These are phyloP conservation scores for Candida caryicola DNA, from an alignment of 805 yeast genomes.

Conservation along the genomic window DNA sequence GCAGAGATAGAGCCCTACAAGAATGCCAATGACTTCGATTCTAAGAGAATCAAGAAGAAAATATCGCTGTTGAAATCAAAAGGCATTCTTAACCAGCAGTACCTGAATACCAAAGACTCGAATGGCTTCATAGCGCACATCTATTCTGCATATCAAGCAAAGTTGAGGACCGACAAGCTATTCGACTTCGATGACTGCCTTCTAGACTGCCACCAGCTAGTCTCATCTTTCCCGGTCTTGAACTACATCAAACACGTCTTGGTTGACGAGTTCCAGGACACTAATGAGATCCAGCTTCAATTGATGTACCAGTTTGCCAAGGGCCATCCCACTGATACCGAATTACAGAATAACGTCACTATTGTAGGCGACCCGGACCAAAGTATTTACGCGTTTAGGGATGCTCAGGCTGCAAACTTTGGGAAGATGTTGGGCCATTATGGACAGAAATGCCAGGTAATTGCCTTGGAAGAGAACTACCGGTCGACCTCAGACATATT, in stretches of 20 bases:
- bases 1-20: conserved; percentile 14
- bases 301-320: conserved; percentile 51
- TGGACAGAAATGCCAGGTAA: conserved; percentile 16
- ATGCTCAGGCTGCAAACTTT: conserved; percentile 72
- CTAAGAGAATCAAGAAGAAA: conserved; percentile 37
- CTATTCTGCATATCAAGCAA: conserved; percentile 53
- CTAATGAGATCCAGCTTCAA: conserved; percentile 72
- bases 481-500: conserved; percentile 73
- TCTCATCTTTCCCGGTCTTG: conserved; percentile 46
- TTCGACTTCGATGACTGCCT: conserved; percentile 87
- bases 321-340: conserved; percentile 29
- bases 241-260: conserved; percentile 63
- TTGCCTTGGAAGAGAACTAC: conserved; percentile 67
- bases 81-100: conserved; percentile 46
- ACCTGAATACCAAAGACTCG: conserved; percentile 13
- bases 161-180: conserved; percentile 39
- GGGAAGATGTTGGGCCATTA: conserved; percentile 48
- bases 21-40: conserved; percentile 33
- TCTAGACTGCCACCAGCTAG: conserved; percentile 49
- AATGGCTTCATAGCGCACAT: conserved; percentile 26
- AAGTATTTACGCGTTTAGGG: conserved; percentile 84
- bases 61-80: conserved; percentile 58
- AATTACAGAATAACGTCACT: conserved; percentile 55
- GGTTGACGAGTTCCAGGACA: conserved; percentile 95
- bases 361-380: conserved; percentile 98